Evolutionary conservation across 1,284 basidiomycete species (phyloP), one percentile per base, ranked within the genome.

Genomic region (Malassezia nana): DNA sequence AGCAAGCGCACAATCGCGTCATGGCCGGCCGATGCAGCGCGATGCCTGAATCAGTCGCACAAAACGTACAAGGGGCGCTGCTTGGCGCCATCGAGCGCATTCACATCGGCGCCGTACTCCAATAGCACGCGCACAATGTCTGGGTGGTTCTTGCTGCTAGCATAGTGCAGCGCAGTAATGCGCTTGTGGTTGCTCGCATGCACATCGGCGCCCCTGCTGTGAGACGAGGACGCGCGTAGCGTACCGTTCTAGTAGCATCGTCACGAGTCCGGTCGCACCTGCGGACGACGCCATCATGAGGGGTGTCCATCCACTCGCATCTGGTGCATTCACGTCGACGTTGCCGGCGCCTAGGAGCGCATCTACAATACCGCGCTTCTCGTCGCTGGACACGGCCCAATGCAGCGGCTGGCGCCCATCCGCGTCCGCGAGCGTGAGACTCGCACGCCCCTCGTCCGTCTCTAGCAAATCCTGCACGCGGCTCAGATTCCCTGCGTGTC

Each of bases 241-340:
- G 40, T 44, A 54, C 52, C 41, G 50, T 4, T 46, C 30, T 15
- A 64, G 45, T 10, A 64, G 52, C 39, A 35, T 31, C 20, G 39
- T 31, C 13, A 64, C 57, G 16, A 51, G 30, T 4, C 46, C 33
- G 15, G 7, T 16, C 13, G 52, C 50, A 4, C 60, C 60, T 5
- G 62, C 58, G 6, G 60, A 62, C 13, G 62, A 40, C 20, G 62
- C 62, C 8, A 63, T 63, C 56, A 62, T 59, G n/a, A 64, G 49
- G 0, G 62, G 46, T 7, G 62, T 64, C 62, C 62, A 64, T 3
- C 60, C 53, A 30, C 40, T 42, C 1, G 6, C 22, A 25, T 64
- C 59, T 13, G 18, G 50, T 28, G 28, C 38, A 28, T 59, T 38
- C 12, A 58, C 16, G 10, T 41, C 45, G 6, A 56, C 40, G 1